These are phyloP conservation scores for Globisporangium middletonii DNA, from an alignment of 352 stramenopile genomes.

Conservation along the genomic window DNA sequence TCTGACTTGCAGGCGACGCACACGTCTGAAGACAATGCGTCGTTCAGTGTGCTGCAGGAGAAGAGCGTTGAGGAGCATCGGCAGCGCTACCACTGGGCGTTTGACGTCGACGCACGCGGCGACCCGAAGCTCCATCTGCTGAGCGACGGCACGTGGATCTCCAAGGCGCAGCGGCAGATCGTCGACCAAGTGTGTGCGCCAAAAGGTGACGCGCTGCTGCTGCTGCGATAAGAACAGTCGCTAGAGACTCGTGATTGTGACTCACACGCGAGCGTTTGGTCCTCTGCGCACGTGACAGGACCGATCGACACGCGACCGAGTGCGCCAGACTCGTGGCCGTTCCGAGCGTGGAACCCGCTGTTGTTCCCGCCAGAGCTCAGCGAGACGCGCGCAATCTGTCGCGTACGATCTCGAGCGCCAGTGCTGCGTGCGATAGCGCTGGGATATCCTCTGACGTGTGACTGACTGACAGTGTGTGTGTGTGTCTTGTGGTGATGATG, in stretches of 20 bases:
- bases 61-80: slow-evolving; percentile 64
- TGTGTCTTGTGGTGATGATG: neutral
- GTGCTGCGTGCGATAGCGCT: no score
- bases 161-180: slow-evolving; percentile 46
- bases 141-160: slow-evolving; percentile 66
- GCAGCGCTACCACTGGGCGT: slow-evolving; percentile 75
- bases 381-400: slow-evolving; percentile 50
- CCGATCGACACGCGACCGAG: slow-evolving; percentile 49
- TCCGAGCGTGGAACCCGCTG: slow-evolving; percentile 67
- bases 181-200: slow-evolving; percentile 51
- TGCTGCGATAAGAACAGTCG: neutral
- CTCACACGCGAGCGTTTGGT: neutral
- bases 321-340: slow-evolving; percentile 69
- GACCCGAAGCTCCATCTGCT: slow-evolving; percentile 71
- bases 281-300: slow-evolving; percentile 17
- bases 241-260: neutral
- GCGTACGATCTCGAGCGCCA: slow-evolving; percentile 21
- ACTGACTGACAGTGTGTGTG: neutral
- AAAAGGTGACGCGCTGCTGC: slow-evolving; percentile 30
- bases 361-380: slow-evolving; percentile 69
- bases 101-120: slow-evolving; percentile 43
- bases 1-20: slow-evolving; percentile 40
- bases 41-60: slow-evolving; percentile 71
- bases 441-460: neutral
- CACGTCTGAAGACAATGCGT: slow-evolving; percentile 82